Conservation (phyloP, 495 filamentous ascomycete genomes). For the Podospora pseudoanserina region DNA sequence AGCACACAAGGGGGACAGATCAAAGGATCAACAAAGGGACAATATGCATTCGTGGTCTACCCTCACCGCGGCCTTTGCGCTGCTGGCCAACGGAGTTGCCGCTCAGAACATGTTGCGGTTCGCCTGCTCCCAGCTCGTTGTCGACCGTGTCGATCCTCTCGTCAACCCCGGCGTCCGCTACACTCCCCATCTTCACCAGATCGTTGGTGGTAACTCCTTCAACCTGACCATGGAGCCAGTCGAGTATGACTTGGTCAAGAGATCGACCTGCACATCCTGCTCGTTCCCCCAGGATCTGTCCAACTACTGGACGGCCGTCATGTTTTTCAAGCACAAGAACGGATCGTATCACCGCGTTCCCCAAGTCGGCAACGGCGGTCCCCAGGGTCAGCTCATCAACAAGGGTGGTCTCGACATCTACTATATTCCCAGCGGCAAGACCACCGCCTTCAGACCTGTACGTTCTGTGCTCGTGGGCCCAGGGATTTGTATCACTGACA, state of each 20-base stretch:
- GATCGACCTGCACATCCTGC: constrained; percentile 68
- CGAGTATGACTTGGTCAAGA: constrained; percentile 46
- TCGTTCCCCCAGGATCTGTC: constrained; percentile 64
- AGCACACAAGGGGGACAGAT: constrained; percentile 7
- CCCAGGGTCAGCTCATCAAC: constrained; percentile 62
- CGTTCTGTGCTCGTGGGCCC: constrained; percentile 17
- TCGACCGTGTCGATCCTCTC: constrained; percentile 51
- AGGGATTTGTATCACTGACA: constrained; percentile 43
- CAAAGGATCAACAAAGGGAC: constrained; percentile 21
- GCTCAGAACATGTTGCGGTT: constrained; percentile 55
- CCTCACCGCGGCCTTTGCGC: constrained; percentile 44
- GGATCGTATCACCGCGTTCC: constrained; percentile 66
- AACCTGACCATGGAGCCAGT: constrained; percentile 63
- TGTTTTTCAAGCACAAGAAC: constrained; percentile 61
- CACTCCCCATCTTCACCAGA: constrained; percentile 52
- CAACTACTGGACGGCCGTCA: constrained; percentile 76
- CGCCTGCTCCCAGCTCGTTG: constrained; percentile 55
- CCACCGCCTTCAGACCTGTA: constrained; percentile 55
- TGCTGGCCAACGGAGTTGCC: constrained; percentile 45
- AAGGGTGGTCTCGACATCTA: constrained; percentile 54
- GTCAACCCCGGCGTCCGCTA: constrained; percentile 50
- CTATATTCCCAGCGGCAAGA: constrained; percentile 46
- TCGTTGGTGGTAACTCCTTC: constrained; percentile 62
- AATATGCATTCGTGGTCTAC: constrained; percentile 50
- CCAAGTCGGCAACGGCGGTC: constrained; percentile 57